Percentiles rank a stretch among this genome's conserved stretches.
Conservation (phyloP, 2,329 filamentous ascomycete genomes). For the Karstenula rhodostoma region DNA sequence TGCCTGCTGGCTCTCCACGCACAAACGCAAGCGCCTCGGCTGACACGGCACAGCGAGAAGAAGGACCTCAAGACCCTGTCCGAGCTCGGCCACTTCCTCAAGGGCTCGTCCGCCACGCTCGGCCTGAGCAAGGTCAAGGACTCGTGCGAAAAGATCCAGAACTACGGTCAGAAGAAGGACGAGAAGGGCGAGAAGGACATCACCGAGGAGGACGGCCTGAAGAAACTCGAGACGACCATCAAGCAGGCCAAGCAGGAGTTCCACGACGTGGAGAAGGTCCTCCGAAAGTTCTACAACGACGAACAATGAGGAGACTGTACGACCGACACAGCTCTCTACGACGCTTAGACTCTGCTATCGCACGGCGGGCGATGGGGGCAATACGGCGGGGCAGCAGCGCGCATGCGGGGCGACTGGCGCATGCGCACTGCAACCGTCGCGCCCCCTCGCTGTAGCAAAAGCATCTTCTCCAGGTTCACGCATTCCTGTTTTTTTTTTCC, state of each 20-base stretch:
- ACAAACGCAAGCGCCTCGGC: constrained; percentile 13
- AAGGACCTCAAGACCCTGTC: constrained; percentile 79
- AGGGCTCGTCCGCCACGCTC: constrained; percentile 94
- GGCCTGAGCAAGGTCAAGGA: constrained; percentile 91
- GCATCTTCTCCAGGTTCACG: constrained; percentile 5
- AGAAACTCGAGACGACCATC: constrained; percentile 75
- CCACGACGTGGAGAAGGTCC: constrained; percentile 71
- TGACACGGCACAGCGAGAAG: constrained; percentile 61
- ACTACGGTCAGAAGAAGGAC: constrained; percentile 84
- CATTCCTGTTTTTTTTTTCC: constrained; percentile 7
- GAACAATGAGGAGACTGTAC: constrained; percentile 25
- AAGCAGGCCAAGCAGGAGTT: constrained; percentile 79
- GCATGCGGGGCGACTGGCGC: constrained; percentile 1
- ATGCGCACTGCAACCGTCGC: constrained; percentile 5
- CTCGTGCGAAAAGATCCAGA: constrained; percentile 95
- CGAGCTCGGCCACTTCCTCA: constrained; percentile 90
- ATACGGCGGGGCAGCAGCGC: not conserved
- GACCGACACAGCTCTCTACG: constrained; percentile 4
- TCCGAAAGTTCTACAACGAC: constrained; percentile 75
- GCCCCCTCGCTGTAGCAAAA: constrained; percentile 5
- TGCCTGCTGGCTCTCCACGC: not conserved
- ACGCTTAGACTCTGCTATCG: not conserved
- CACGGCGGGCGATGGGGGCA: not conserved
- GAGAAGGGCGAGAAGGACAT: constrained; percentile 74
- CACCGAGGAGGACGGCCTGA: constrained; percentile 70